A percentile compares a stretch with the other conserved stretches of the same genome.
phyloP scores from a whole-genome alignment of 1,139 yeast species.

The Yamadazyma triangularis region DNA sequence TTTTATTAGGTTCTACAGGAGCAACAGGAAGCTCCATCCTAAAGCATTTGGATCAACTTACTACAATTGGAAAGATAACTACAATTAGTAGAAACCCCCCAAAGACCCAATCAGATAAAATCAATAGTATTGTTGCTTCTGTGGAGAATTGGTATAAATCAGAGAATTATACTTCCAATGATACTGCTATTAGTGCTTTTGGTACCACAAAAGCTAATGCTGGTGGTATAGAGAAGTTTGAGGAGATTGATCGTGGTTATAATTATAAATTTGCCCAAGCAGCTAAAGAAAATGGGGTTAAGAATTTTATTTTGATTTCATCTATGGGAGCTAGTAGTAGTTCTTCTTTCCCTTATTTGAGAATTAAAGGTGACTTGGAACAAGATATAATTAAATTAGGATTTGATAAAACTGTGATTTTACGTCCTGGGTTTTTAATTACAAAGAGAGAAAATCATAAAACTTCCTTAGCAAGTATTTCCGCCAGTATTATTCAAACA shows the following conservation, averaged over 20 bases:
- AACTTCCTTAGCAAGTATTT: neutral
- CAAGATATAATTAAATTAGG: conserved; percentile 50
- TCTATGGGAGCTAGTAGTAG: conserved; percentile 51
- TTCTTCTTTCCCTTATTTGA: conserved; percentile 54
- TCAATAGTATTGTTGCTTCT: conserved; percentile 28
- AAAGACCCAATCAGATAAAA: conserved; percentile 14
- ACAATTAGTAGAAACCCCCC: conserved; percentile 45
- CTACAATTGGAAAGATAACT: conserved; percentile 26
- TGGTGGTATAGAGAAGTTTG: conserved; percentile 60
- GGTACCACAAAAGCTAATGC: conserved; percentile 76
- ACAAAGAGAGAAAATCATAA: conserved; percentile 52
- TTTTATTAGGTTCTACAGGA: conserved; percentile 60
- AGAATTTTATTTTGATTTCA: conserved; percentile 61
- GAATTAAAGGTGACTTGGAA: conserved; percentile 63
- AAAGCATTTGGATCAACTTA: conserved; percentile 28
- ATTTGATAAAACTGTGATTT: conserved; percentile 63
- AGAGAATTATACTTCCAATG: conserved; percentile 8
- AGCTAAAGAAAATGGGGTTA: conserved; percentile 63
- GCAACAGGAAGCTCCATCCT: conserved; percentile 50
- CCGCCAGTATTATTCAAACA: neutral
- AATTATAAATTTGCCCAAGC: conserved; percentile 62
- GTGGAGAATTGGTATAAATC: conserved; percentile 35
- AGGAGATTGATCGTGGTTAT: conserved; percentile 64
- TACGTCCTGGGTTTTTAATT: conserved; percentile 66
- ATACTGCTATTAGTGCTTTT: conserved; percentile 33